These are phyloP conservation scores for Aureobasidium uvarum DNA, from an alignment of 2,329 filamentous ascomycete species.

Conservation along the genomic window DNA sequence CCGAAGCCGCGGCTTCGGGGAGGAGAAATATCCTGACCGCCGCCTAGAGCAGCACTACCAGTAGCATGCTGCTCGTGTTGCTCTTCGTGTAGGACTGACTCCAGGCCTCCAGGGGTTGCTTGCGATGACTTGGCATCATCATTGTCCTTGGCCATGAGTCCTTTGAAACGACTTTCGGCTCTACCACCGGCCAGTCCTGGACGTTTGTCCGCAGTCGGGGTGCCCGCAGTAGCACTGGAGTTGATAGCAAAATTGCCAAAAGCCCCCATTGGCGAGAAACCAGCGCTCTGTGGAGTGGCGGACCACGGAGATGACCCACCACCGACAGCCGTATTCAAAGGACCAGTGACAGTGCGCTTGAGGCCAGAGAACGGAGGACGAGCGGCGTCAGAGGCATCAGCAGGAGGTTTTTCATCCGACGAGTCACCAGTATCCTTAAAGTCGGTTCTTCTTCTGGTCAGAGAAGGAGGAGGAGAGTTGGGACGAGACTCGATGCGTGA, in stretches of 20 bases:
- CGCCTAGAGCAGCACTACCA: conserved; percentile 71
- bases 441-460: conserved; percentile 62
- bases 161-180: conserved; percentile 81
- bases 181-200: conserved; percentile 63
- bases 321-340: conserved; percentile 51
- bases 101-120: conserved; percentile 36
- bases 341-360: conserved; percentile 57
- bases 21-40: conserved; percentile 67
- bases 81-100: conserved; percentile 50
- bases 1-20: conserved; percentile 45
- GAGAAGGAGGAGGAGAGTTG: conserved; percentile 59
- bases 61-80: conserved; percentile 64
- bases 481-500: conserved; percentile 61
- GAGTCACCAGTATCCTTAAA: conserved; percentile 51
- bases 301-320: conserved; percentile 58
- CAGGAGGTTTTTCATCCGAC: conserved; percentile 38
- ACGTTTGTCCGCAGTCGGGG: conserved; percentile 67
- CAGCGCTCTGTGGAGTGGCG: conserved; percentile 58
- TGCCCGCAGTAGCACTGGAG: conserved; percentile 48
- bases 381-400: conserved; percentile 39
- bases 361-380: conserved; percentile 52
- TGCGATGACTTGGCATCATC: conserved; percentile 61
- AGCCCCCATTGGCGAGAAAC: conserved; percentile 71
- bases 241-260: conserved; percentile 87
- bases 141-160: conserved; percentile 75